These are phyloP conservation scores for Actinidia polygama DNA, from an alignment of 179 eudicot species.

Conservation along the genomic window DNA sequence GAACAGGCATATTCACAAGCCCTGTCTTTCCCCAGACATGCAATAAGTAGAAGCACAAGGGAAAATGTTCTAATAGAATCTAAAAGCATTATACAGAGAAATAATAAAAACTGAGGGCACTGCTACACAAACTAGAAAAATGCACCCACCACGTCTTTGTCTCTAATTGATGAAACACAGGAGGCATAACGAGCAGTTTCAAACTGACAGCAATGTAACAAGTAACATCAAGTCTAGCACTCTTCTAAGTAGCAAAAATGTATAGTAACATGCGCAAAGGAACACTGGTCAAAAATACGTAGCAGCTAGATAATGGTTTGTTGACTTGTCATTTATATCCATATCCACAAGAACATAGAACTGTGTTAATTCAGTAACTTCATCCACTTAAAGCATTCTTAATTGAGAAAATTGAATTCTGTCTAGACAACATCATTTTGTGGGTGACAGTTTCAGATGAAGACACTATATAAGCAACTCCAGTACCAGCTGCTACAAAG, in stretches of 20 bases:
- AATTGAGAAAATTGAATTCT: not conserved
- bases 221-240: not conserved
- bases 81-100: not conserved
- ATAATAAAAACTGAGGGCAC: not conserved
- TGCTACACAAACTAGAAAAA: not conserved
- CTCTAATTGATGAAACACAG: not conserved
- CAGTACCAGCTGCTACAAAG: not conserved
- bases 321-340: too few relatives aligned
- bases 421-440: not conserved
- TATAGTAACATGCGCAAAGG: not conserved
- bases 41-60: not conserved
- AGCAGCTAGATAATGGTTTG: not conserved
- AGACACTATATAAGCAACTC: not conserved
- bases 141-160: not conserved
- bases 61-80: not conserved
- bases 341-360: too few relatives aligned
- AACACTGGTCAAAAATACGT: not conserved
- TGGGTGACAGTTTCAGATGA: not conserved
- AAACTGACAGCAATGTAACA: not conserved
- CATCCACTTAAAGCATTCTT: not conserved
- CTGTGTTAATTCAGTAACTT: not conserved
- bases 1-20: constrained; percentile 69
- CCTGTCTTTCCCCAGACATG: constrained; percentile 35
- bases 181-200: not conserved
- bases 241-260: not conserved